These are phyloP conservation scores for Canariomyces notabilis DNA, from an alignment of 2,329 filamentous ascomycete species.

Conservation along the genomic window DNA sequence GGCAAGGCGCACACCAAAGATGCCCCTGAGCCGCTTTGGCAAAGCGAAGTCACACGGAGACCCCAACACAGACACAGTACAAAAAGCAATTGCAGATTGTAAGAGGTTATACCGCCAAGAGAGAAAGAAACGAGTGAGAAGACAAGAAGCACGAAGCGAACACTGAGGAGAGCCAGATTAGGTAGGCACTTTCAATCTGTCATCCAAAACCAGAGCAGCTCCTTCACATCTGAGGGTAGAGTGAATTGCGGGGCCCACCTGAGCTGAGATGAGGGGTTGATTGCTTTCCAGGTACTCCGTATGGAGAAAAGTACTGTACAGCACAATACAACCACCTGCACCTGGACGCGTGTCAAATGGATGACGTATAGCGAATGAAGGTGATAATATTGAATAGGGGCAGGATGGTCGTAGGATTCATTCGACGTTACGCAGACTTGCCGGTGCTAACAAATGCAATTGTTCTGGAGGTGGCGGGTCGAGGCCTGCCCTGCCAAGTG, in stretches of 20 bases:
- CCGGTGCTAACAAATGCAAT: background rate
- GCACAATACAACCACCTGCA: too few relatives aligned
- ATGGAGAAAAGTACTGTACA: too few relatives aligned
- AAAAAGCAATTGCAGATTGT: background rate
- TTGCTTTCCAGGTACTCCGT: too few relatives aligned
- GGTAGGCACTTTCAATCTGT: background rate
- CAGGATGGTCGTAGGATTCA: background rate
- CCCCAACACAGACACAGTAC: background rate
- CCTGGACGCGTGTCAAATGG: too few relatives aligned
- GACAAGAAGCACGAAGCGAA: background rate
- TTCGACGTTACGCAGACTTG: background rate
- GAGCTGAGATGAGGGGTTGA: too few relatives aligned
- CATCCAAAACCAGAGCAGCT: background rate
- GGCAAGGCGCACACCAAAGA: too few relatives aligned
- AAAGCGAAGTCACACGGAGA: background rate
- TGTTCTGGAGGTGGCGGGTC: background rate
- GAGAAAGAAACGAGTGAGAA: background rate
- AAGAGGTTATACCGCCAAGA: background rate
- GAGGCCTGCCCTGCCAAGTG: conserved; percentile 11
- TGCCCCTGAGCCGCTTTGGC: too few relatives aligned
- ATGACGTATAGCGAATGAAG: too few relatives aligned
- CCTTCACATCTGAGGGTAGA: too few relatives aligned
- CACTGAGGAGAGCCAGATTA: background rate
- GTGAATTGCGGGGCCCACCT: too few relatives aligned
- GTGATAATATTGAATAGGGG: too few relatives aligned